Evolutionary conservation across 306 rosid species (phyloP), one percentile per base, ranked within the genome.

Genomic region (Bauhinia variegata): DNA sequence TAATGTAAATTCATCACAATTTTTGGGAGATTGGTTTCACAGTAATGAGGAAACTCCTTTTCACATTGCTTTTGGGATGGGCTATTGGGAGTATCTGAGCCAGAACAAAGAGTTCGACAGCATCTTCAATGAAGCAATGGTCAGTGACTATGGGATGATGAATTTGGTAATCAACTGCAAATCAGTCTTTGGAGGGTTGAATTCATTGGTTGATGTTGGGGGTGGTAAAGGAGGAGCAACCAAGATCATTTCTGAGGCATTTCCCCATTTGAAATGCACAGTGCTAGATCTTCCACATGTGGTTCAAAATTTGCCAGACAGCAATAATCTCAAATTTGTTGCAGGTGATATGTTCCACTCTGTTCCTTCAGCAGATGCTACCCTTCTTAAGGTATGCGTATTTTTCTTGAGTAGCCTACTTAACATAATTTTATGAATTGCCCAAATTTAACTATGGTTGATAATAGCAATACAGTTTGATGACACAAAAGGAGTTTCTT

Each of bases 91-190:
- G 11, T 75, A 75, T n/a, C 61, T 47, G 2, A 31, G 67, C 23
- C 69, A 70, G 31, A 63, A 83, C 62, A 63, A 64, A 23, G 55
- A 69, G 70, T 54, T 65, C 30, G 64, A 56, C 16, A 6, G 19
- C 10, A 11, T 23, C 31, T 83, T 86, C 60, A 76, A 78, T 46
- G 71, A 78, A 34, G 86, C 79, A 38, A 78, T 80, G 86, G 43
- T 77, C 7, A 58, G 81, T 54, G 84, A 80, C 66, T 86, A 88
- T 4, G 65, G 70, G 28, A 75, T 80, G 84, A 62, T 86, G 80
- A 80, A 75, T 61, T 65, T 78, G 77, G 81, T 75, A 0, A 48
- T 86, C 6, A 69, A 80, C 3, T 80, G 74, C 75, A 80, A 75
- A 50, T 59, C 49, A 18, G 79, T 75, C 59, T 83, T 86, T 42